Evolutionary conservation across 306 rosid genomes (phyloP).

Genomic region (Cucumis melo): DNA sequence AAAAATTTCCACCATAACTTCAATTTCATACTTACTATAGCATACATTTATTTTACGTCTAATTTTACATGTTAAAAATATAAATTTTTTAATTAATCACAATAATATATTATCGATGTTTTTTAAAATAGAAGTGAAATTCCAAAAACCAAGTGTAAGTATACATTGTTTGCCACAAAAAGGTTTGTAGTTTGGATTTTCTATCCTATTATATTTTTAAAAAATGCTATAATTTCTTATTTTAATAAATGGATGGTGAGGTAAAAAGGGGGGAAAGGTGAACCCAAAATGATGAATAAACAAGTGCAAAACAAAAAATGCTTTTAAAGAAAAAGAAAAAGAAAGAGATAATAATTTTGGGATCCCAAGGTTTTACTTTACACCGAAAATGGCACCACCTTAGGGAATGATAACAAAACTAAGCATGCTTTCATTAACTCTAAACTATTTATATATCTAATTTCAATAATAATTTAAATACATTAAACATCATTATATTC

Average conservation of each 20-base stretch:
- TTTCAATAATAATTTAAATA: neutral
- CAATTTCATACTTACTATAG: too few relatives aligned
- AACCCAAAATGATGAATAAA: neutral
- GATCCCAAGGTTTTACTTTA: neutral
- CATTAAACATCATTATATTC: neutral
- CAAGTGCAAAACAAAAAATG: neutral
- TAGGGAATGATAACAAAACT: neutral
- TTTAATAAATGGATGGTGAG: neutral
- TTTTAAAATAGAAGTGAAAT: neutral
- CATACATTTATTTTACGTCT: too few relatives aligned
- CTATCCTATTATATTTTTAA: neutral
- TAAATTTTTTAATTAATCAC: too few relatives aligned
- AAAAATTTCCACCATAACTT: too few relatives aligned
- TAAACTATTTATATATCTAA: neutral
- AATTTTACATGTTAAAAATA: too few relatives aligned
- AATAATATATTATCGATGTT: too few relatives aligned
- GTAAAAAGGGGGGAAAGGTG: neutral
- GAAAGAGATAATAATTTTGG: neutral
- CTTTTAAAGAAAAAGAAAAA: neutral
- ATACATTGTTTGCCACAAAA: too few relatives aligned
- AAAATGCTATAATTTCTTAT: neutral
- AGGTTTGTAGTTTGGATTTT: too few relatives aligned
- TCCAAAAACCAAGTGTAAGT: neutral
- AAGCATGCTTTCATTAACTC: neutral
- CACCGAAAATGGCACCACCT: neutral